These are phyloP conservation scores for Trifolium dubium DNA, from an alignment of 306 rosid species.

Conservation along the genomic window DNA sequence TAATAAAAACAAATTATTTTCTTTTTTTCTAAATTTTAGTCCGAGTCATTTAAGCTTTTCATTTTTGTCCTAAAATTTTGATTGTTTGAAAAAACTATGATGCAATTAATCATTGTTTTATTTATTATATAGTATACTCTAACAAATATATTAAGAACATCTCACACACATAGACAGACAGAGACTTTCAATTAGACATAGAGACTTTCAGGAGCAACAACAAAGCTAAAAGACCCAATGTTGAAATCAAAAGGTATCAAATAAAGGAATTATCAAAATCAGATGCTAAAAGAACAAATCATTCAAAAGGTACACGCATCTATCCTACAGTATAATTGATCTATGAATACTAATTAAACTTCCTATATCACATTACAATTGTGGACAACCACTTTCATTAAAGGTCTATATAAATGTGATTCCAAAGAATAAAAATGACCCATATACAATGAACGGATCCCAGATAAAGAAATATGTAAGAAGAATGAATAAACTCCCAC, in stretches of 20 bases:
- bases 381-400: slow-evolving; percentile 45
- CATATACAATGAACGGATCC: slow-evolving; percentile 52
- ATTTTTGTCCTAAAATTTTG: neutral
- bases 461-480: slow-evolving; percentile 36
- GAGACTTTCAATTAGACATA: neutral
- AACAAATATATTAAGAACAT: too few relatives aligned
- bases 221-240: slow-evolving; percentile 35
- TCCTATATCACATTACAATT: slow-evolving; percentile 62
- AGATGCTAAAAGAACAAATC: slow-evolving; percentile 53
- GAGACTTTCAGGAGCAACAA: neutral
- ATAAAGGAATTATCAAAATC: slow-evolving; percentile 44
- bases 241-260: slow-evolving; percentile 27
- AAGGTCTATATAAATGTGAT: slow-evolving; percentile 51
- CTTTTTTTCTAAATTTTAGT: neutral
- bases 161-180: too few relatives aligned
- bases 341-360: slow-evolving; percentile 54
- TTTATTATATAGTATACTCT: too few relatives aligned
- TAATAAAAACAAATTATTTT: neutral
- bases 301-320: slow-evolving; percentile 47
- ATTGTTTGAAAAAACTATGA: too few relatives aligned
- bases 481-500: slow-evolving; percentile 56
- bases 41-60: neutral
- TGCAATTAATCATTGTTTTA: too few relatives aligned
- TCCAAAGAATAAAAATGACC: slow-evolving; percentile 42
- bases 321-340: slow-evolving; percentile 46